phyloP scores from a whole-genome alignment of 2,329 filamentous ascomycete species.

The Zarea fungicola region DNA sequence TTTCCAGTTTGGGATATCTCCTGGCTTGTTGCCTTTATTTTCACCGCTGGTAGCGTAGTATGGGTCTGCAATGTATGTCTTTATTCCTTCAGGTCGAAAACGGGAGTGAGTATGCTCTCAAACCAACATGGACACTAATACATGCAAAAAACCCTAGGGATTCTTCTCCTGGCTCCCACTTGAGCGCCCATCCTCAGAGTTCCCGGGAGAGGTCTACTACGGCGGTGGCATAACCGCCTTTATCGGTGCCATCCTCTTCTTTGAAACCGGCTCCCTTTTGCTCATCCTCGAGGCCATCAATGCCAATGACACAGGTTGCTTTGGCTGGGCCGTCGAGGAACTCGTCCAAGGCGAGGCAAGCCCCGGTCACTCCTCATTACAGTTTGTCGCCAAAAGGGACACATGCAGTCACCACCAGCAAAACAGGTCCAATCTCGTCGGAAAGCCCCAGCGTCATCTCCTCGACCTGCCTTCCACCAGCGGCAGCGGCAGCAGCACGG shows the following conservation, averaged over 20 bases:
- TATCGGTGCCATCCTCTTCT: background rate
- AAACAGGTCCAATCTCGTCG: constrained; percentile 6
- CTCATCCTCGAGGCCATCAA: constrained; percentile 11
- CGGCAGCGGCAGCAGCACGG: background rate
- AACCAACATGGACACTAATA: too few species aligned
- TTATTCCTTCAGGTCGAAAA: background rate
- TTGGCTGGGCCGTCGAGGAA: constrained; percentile 10
- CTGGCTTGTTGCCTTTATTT: constrained; percentile 9
- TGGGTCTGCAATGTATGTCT: constrained; percentile 7
- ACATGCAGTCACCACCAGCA: constrained; percentile 2
- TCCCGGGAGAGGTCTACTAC: background rate
- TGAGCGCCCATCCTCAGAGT: background rate
- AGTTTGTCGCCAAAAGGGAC: background rate
- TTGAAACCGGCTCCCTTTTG: background rate
- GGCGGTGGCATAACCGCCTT: constrained; percentile 10
- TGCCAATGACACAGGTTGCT: constrained; percentile 4
- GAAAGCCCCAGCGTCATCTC: background rate
- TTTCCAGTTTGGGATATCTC: constrained; percentile 11
- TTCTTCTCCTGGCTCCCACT: constrained; percentile 7
- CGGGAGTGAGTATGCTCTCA: too few species aligned
- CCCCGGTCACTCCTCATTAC: background rate
- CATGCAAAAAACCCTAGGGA: background rate
- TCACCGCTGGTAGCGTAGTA: constrained; percentile 1
- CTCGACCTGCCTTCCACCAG: background rate
- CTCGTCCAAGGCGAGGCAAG: background rate